Evolutionary conservation across 1,284 basidiomycete genomes (phyloP), one percentile per base, ranked within the genome.

Genomic region (Fomitopsis palustris): DNA sequence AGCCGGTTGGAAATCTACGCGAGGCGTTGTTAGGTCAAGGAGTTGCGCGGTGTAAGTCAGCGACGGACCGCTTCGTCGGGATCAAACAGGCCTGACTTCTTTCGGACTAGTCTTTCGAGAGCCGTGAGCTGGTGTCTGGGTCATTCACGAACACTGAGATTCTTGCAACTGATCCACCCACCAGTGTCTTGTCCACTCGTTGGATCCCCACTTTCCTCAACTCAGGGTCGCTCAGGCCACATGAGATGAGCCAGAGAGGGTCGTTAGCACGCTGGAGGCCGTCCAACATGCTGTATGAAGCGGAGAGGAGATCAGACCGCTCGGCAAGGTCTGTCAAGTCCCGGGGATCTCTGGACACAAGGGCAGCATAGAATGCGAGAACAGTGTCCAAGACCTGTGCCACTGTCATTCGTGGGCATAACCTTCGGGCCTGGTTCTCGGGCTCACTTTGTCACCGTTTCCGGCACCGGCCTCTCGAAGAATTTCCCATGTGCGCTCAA

Each of bases 401-500:
- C 5, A 19, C 66, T 41, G 56, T 58, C 29, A n/a, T 29, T 4
- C 33, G 45, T 43, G 12, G 21, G 17, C 3, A 27, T 29, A 49
- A 21, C 3, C 55, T 37, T 0, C 6, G 4, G 16, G 37, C 43
- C 49, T 6, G 14, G 33, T 12, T 21, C 12, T 31, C 19, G 21
- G 21, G 23, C 69, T 4, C 61, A 83, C 87, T 73, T 82, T 84
- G 67, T 91, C 88, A 10, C 79, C 81, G 42, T 74, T 72, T 0
- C 85, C 85, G 23, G 78, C 86, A 3, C 84, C 85, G 2, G 85
- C 82, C 16, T 74, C 75, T 29, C 77, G 69, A 41, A 92, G 76
- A 4, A 83, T 78, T 55, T 86, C 82, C 87, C 88, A 92, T 4
- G 87, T 83, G 29, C 80, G 81, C 14, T 74, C 70, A 27, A 86